Percentiles rank a stretch among this genome's conserved stretches.
Conservation (phyloP, 176 grass and related monocot genomes). For the sorghum (Sorghum bicolor) region DNA sequence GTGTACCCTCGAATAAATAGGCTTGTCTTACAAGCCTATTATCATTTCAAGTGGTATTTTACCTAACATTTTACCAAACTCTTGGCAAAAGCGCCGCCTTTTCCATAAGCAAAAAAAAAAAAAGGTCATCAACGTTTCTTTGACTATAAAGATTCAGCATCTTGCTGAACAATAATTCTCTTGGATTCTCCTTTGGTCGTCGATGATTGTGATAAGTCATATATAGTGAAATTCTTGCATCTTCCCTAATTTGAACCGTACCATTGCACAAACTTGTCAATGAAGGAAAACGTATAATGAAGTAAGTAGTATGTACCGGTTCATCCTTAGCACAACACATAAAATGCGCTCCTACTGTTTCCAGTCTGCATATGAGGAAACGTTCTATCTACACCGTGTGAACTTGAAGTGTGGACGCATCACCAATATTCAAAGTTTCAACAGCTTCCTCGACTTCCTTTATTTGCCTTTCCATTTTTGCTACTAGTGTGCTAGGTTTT, state of each 20-base stretch:
- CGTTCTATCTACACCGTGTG: not conserved
- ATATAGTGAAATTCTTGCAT: not conserved
- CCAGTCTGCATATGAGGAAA: not conserved
- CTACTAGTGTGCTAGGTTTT: no score
- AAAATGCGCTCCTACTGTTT: no score
- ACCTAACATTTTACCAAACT: not conserved
- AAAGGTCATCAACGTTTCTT: not conserved
- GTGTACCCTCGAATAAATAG: not conserved
- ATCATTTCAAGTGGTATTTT: not conserved
- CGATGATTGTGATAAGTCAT: not conserved
- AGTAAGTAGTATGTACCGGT: not conserved
- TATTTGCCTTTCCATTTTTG: no score
- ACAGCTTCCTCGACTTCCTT: not conserved
- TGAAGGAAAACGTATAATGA: not conserved
- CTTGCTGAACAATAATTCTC: not conserved
- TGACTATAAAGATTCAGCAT: not conserved
- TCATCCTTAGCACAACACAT: no score
- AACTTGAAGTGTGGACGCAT: not conserved
- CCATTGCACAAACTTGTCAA: not conserved
- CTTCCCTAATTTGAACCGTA: not conserved
- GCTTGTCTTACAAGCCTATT: not conserved
- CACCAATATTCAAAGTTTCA: not conserved
- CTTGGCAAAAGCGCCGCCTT: not conserved
- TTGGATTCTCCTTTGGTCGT: not conserved
- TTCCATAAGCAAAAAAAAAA: no score